These are phyloP conservation scores for Ogataea parapolymorpha DNA, from an alignment of 805 yeast genomes.

Conservation along the genomic window DNA sequence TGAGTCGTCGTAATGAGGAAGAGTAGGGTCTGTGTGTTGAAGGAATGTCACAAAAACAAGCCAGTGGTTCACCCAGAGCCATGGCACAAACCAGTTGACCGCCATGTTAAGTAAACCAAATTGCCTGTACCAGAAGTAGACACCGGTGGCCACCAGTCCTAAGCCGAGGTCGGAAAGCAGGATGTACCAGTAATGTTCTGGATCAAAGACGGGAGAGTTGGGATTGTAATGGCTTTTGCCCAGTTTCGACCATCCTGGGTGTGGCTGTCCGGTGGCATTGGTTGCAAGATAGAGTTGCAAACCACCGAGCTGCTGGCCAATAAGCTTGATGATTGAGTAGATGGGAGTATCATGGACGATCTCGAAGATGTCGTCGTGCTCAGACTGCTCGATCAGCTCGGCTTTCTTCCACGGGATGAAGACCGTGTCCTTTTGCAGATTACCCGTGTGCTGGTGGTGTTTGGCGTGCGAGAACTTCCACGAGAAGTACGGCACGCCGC, in stretches of 20 bases:
- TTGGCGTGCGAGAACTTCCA: conserved; percentile 61
- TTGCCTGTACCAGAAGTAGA: conserved; percentile 49
- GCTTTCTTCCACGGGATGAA: conserved; percentile 54
- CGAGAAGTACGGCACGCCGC: conserved; percentile 57
- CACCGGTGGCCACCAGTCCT: conserved; percentile 39
- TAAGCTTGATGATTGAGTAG: conserved; percentile 37
- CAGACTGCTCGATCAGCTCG: conserved; percentile 37
- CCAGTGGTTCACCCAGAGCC: conserved; percentile 62
- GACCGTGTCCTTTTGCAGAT: conserved; percentile 57
- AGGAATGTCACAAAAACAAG: conserved; percentile 59
- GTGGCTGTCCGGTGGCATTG: conserved; percentile 56
- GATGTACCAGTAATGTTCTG: conserved; percentile 52
- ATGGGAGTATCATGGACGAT: conserved; percentile 56
- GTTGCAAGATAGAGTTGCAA: conserved; percentile 47
- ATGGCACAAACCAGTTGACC: conserved; percentile 57
- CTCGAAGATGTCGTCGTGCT: conserved; percentile 38
- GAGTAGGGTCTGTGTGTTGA: conserved; percentile 58
- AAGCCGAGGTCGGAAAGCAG: conserved; percentile 57
- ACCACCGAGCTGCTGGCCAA: conserved; percentile 58
- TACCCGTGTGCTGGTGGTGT: conserved; percentile 65
- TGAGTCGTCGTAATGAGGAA: conserved; percentile 55
- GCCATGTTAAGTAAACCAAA: conserved; percentile 49
- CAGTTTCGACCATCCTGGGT: conserved; percentile 39
- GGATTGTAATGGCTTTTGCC: conserved; percentile 55
- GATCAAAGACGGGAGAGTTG: conserved; percentile 51